Conservation (phyloP, 2,329 filamentous ascomycete species). For the Diatrype stigma region DNA sequence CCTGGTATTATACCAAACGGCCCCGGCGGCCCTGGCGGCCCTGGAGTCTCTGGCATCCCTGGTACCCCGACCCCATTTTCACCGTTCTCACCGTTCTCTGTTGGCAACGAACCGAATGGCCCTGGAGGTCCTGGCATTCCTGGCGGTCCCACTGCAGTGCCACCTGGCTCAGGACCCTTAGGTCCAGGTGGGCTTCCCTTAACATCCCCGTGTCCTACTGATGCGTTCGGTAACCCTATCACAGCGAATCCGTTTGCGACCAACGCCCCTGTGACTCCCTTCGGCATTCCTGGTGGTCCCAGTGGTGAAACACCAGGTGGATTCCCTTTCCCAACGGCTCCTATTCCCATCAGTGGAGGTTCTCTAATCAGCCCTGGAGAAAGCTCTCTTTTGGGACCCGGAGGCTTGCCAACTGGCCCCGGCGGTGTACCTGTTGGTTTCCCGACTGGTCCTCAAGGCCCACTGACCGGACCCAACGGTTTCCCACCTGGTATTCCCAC, state of each 20-base stretch:
- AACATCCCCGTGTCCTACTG: neutral
- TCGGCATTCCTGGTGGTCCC: neutral
- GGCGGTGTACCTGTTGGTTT: no score
- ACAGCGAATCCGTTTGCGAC: neutral
- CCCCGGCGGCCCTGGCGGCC: constrained; percentile 1
- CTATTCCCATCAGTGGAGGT: neutral
- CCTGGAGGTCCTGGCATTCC: neutral
- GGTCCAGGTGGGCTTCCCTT: neutral
- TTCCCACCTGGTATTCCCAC: no score
- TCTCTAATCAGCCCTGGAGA: neutral
- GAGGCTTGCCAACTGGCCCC: neutral
- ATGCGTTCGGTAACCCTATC: neutral
- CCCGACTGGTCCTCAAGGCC: no score
- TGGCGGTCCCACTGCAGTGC: neutral
- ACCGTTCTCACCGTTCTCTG: no score
- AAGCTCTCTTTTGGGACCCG: neutral
- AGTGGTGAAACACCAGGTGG: neutral
- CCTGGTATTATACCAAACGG: neutral
- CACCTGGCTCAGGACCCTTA: neutral
- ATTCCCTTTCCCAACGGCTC: neutral
- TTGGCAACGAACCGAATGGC: no score
- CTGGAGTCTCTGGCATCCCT: neutral
- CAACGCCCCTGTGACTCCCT: neutral
- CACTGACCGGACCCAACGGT: no score
- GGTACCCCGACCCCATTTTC: no score